Percentiles rank a stretch among this genome's conserved stretches.
phyloP scores from a whole-genome alignment of 768 basidiomycete species.

The Boletus rubroflammeus region DNA sequence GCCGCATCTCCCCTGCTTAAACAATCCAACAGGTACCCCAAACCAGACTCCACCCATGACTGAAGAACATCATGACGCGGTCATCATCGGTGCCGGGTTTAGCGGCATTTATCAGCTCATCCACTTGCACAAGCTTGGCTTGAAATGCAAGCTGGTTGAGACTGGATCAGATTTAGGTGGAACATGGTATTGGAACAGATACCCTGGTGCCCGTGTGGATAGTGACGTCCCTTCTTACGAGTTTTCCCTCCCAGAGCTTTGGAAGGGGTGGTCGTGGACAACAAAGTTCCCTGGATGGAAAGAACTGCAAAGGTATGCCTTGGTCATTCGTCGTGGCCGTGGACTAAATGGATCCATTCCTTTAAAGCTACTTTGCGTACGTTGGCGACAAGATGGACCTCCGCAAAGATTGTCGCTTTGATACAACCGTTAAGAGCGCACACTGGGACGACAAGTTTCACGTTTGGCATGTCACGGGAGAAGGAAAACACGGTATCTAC shows the following conservation, averaged over 20 bases:
- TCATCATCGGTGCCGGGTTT: constrained; percentile 12
- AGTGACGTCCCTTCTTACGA: constrained; percentile 8
- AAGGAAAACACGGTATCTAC: constrained; percentile 1
- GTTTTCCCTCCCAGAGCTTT: constrained; percentile 8
- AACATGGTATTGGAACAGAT: constrained; percentile 12
- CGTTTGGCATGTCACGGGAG: constrained; percentile 2
- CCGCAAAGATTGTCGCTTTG: constrained; percentile 11
- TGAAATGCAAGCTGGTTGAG: constrained; percentile 5
- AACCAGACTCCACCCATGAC: neutral
- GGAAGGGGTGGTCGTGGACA: constrained; percentile 14
- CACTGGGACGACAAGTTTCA: constrained; percentile 9
- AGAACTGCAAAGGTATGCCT: constrained; percentile 1
- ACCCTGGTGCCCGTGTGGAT: constrained; percentile 12
- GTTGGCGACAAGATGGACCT: constrained; percentile 7
- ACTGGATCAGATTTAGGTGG: constrained; percentile 8
- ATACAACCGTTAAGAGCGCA: constrained; percentile 8
- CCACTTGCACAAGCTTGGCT: constrained; percentile 6
- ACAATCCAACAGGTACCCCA: neutral
- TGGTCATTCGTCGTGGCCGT: neutral
- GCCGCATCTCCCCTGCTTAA: too few species aligned
- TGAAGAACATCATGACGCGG: constrained; percentile 7
- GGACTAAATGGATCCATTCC: neutral
- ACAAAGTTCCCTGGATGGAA: constrained; percentile 7
- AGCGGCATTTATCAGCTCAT: constrained; percentile 10
- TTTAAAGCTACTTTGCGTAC: constrained; percentile 8